These are phyloP conservation scores for Dacryopinax primogenitus DNA, from an alignment of 768 basidiomycete species.

Conservation along the genomic window DNA sequence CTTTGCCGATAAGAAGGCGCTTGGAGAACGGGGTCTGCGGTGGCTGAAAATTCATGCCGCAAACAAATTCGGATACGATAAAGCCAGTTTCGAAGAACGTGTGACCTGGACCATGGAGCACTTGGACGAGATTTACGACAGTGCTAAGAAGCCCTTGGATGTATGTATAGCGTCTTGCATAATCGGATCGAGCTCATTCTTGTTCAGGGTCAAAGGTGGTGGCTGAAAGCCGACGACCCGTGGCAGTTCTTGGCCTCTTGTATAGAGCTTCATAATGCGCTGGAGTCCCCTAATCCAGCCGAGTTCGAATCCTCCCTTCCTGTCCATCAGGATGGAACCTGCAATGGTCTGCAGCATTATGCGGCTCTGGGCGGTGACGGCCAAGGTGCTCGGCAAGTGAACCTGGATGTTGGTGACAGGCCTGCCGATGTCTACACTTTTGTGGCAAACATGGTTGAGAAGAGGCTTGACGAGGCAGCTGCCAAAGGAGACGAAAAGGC, in stretches of 20 bases:
- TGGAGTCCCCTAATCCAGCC: constrained; percentile 52
- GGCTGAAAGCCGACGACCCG: constrained; percentile 83
- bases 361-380: constrained; percentile 91
- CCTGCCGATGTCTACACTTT: constrained; percentile 93
- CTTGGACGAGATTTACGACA: constrained; percentile 67
- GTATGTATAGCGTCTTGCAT: constrained; percentile 32
- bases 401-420: constrained; percentile 65
- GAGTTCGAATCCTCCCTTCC: constrained; percentile 59
- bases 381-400: constrained; percentile 82
- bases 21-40: constrained; percentile 71
- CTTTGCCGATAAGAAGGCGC: constrained; percentile 65
- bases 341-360: constrained; percentile 97
- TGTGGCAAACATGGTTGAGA: constrained; percentile 77
- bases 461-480: constrained; percentile 45
- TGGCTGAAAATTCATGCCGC: constrained; percentile 96
- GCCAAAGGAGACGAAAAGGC: constrained; percentile 44
- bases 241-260: constrained; percentile 96
- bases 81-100: constrained; percentile 89
- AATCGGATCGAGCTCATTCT: not conserved
- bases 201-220: constrained; percentile 64
- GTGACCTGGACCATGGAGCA: constrained; percentile 60
- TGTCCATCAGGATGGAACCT: constrained; percentile 95
- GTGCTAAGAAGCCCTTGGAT: constrained; percentile 63
- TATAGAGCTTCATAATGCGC: constrained; percentile 71
- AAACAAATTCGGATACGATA: constrained; percentile 87